These are phyloP conservation scores for Aspergillus neotritici DNA, from an alignment of 2,329 filamentous ascomycete species.

Conservation along the genomic window DNA sequence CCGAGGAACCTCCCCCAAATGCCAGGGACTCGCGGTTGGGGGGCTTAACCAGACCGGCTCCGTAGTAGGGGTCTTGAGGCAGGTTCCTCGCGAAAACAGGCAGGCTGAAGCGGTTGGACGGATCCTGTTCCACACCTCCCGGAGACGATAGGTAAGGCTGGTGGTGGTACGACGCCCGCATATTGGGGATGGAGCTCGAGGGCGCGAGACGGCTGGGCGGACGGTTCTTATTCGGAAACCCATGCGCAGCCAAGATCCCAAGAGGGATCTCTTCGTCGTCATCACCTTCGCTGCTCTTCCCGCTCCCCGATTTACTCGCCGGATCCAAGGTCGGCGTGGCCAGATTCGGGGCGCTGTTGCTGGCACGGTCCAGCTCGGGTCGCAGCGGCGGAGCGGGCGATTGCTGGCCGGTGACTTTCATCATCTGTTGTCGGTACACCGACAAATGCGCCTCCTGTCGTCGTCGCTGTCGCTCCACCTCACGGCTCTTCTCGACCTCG, in stretches of 20 bases:
- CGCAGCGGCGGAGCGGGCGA: conserved; percentile 47
- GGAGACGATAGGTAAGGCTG: conserved; percentile 47
- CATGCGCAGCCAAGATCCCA: conserved; percentile 80
- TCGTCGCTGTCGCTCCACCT: conserved; percentile 68
- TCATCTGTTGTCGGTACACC: conserved; percentile 91
- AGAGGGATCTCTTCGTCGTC: conserved; percentile 85
- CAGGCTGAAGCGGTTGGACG: conserved; percentile 49
- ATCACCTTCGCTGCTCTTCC: conserved; percentile 50
- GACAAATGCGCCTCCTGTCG: conserved; percentile 89
- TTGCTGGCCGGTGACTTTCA: conserved; percentile 82
- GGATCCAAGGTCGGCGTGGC: conserved; percentile 35
- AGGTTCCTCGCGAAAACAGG: conserved; percentile 78
- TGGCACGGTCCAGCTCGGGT: conserved; percentile 52
- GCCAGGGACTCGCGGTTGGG: conserved; percentile 68
- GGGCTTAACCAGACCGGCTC: conserved; percentile 68
- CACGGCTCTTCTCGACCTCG: conserved; percentile 67
- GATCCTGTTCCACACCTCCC: conserved; percentile 42
- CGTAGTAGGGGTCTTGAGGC: conserved; percentile 78
- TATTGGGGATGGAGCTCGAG: conserved; percentile 65
- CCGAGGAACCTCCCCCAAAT: conserved; percentile 55
- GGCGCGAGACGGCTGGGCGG: conserved; percentile 63
- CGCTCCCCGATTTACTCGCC: conserved; percentile 33
- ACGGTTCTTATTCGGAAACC: conserved; percentile 73
- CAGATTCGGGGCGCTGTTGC: conserved; percentile 59
- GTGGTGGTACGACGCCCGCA: conserved; percentile 53